These are phyloP conservation scores for Martiniozyma abietophila DNA, from an alignment of 805 yeast genomes.

Conservation along the genomic window DNA sequence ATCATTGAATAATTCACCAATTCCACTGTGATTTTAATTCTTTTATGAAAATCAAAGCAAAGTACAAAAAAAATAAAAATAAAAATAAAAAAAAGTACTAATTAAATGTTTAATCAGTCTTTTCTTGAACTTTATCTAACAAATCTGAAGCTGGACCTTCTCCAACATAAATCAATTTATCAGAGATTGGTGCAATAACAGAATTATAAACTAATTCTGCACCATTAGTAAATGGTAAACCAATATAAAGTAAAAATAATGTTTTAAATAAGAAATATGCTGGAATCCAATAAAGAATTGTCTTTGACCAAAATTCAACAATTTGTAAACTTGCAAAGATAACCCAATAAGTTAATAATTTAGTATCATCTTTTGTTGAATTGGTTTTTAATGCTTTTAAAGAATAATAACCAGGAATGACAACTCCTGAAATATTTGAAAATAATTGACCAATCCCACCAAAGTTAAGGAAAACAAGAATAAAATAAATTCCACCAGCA, in stretches of 20 bases:
- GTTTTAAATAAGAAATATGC: slow-evolving; percentile 95
- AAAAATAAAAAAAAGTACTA: background rate
- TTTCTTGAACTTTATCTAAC: slow-evolving; percentile 38
- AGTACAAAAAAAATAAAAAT: background rate
- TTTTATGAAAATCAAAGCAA: no score
- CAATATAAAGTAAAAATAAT: slow-evolving; percentile 74
- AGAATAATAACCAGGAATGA: slow-evolving; percentile 83
- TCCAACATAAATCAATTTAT: slow-evolving; percentile 28
- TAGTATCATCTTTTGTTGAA: slow-evolving; percentile 67
- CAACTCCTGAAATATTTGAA: slow-evolving; percentile 87
- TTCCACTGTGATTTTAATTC: no score
- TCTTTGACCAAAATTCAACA: slow-evolving; percentile 90
- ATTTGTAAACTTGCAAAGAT: slow-evolving; percentile 91
- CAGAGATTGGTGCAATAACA: slow-evolving; percentile 58
- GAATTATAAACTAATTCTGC: slow-evolving; percentile 61
- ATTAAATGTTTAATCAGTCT: slow-evolving; percentile 27
- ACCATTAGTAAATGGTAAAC: slow-evolving; percentile 83
- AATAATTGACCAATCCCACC: slow-evolving; percentile 94
- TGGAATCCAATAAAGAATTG: slow-evolving; percentile 92
- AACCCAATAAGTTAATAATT: slow-evolving; percentile 93
- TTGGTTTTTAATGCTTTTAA: slow-evolving; percentile 73
- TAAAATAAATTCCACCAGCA: slow-evolving; percentile 53
- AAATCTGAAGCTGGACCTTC: slow-evolving; percentile 28
- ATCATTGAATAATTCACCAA: no score
- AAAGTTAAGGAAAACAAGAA: slow-evolving; percentile 76